A percentile compares a stretch with the other conserved stretches of the same genome.
Evolutionary conservation across 2,329 filamentous ascomycete genomes (phyloP).

Genomic region (Septoria linicola): DNA sequence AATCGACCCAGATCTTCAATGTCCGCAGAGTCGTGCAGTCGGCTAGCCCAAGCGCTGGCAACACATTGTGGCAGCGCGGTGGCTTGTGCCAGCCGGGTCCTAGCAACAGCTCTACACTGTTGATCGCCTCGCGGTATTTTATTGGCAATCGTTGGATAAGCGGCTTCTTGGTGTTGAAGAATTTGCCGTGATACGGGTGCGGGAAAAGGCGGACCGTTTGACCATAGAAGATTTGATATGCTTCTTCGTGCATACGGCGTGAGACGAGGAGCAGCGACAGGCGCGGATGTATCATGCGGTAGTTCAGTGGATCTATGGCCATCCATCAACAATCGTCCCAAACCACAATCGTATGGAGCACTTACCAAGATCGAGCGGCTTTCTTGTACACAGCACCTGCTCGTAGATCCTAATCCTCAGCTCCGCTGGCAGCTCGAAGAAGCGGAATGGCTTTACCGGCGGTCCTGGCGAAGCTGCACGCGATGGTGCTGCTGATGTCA

Average conservation of each 20-base stretch:
- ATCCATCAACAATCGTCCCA: background rate
- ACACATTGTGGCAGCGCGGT: conserved; percentile 68
- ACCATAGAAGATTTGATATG: conserved; percentile 65
- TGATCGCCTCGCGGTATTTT: conserved; percentile 60
- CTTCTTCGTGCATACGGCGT: conserved; percentile 61
- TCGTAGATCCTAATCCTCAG: conserved; percentile 68
- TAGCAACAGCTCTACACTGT: conserved; percentile 66
- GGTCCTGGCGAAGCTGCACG: conserved; percentile 28
- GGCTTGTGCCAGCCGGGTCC: conserved; percentile 72
- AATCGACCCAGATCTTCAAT: conserved; percentile 68
- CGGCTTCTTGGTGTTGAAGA: conserved; percentile 72
- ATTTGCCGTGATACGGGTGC: conserved; percentile 60
- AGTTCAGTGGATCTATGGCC: conserved; percentile 58
- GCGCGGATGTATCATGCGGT: conserved; percentile 57
- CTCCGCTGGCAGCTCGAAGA: conserved; percentile 68
- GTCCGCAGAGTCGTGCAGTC: conserved; percentile 61
- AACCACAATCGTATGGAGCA: background rate
- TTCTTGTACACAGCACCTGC: conserved; percentile 58
- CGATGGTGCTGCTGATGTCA: conserved; percentile 28
- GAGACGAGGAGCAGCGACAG: conserved; percentile 63
- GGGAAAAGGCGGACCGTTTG: conserved; percentile 67
- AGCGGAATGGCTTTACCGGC: conserved; percentile 54
- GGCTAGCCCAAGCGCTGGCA: conserved; percentile 60
- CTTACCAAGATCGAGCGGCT: conserved; percentile 60
- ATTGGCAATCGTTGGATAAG: conserved; percentile 65